A percentile compares a stretch with the other conserved stretches of the same genome.
Conservation (phyloP, 495 filamentous ascomycete genomes). For the Daldinia childiae region DNA sequence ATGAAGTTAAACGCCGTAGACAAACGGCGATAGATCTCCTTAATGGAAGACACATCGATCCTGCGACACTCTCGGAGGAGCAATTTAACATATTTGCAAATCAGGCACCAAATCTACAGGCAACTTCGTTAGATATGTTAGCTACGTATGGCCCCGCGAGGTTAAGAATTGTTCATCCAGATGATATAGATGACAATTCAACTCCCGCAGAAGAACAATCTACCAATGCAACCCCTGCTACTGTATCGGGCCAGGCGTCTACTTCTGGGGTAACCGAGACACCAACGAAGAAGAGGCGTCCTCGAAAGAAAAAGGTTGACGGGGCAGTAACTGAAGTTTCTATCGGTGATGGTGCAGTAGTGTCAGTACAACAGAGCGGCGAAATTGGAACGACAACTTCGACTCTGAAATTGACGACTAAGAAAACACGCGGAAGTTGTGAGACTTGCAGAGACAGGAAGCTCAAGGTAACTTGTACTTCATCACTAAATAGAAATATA, state of each 20-base stretch:
- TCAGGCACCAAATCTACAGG: conserved; percentile 57
- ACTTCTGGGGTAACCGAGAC: conserved; percentile 21
- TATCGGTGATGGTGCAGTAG: conserved; percentile 28
- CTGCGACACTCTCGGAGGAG: conserved; percentile 54
- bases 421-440: conserved; percentile 51
- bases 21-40: conserved; percentile 55
- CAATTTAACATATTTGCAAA: conserved; percentile 63
- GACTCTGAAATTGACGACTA: conserved; percentile 27
- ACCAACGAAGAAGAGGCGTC: conserved; percentile 42
- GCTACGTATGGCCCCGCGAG: conserved; percentile 56
- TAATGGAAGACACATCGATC: conserved; percentile 48
- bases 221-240: conserved; percentile 14
- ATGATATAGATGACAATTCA: conserved; percentile 41
- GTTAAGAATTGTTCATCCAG: conserved; percentile 58
- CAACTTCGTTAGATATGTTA: conserved; percentile 57
- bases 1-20: conserved; percentile 53
- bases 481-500: neutral
- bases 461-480: conserved; percentile 30
- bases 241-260: conserved; percentile 5
- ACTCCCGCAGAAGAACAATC: conserved; percentile 31
- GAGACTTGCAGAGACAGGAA: conserved; percentile 50
- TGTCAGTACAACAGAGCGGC: conserved; percentile 28
- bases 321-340: conserved; percentile 14
- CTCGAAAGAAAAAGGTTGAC: conserved; percentile 46
- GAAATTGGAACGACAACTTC: conserved; percentile 43